Percentiles rank a stretch among this genome's conserved stretches.
Conservation (phyloP, 768 basidiomycete genomes). For the Sutorius australiensis region DNA sequence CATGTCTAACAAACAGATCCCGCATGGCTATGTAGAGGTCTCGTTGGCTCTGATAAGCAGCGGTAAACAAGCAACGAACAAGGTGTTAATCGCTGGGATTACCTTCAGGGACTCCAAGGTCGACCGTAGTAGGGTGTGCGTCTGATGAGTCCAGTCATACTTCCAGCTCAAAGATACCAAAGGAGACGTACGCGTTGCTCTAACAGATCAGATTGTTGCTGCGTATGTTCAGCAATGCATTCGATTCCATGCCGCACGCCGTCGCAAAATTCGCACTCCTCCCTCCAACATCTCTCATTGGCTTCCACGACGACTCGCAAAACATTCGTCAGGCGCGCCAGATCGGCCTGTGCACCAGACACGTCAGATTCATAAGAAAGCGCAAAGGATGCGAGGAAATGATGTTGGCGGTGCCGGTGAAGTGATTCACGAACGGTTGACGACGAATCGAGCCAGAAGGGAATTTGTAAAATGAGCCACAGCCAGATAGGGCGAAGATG, state of each 20-base stretch:
- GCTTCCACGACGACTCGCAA: slow-evolving; percentile 74
- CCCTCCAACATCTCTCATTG: slow-evolving; percentile 78
- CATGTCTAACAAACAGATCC: slow-evolving; percentile 83
- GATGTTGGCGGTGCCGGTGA: slow-evolving; percentile 11
- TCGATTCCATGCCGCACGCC: slow-evolving; percentile 73
- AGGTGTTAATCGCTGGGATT: slow-evolving; percentile 1
- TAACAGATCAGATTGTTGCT: slow-evolving; percentile 67
- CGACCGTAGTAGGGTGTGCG: slow-evolving; percentile 56
- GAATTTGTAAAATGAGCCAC: slow-evolving; percentile 68
- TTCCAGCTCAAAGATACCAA: not conserved
- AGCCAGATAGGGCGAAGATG: slow-evolving; percentile 60
- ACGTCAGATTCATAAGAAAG: slow-evolving; percentile 23
- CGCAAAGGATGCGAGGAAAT: slow-evolving; percentile 13
- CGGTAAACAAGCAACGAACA: slow-evolving; percentile 9
- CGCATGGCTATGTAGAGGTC: slow-evolving; percentile 85
- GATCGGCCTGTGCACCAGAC: slow-evolving; percentile 63
- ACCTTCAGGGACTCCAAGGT: slow-evolving; percentile 81
- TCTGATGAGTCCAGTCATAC: slow-evolving; percentile 38
- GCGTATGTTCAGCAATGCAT: slow-evolving; percentile 62
- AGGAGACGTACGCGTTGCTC: slow-evolving; percentile 60
- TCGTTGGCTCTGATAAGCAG: slow-evolving; percentile 55
- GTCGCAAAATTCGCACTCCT: slow-evolving; percentile 74
- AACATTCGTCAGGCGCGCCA: slow-evolving; percentile 79
- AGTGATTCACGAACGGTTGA: slow-evolving; percentile 34
- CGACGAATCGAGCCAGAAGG: slow-evolving; percentile 39